Evolutionary conservation across 805 yeast species (phyloP), one percentile per base, ranked within the genome.

Genomic region (Wickerhamiella shivajii): DNA sequence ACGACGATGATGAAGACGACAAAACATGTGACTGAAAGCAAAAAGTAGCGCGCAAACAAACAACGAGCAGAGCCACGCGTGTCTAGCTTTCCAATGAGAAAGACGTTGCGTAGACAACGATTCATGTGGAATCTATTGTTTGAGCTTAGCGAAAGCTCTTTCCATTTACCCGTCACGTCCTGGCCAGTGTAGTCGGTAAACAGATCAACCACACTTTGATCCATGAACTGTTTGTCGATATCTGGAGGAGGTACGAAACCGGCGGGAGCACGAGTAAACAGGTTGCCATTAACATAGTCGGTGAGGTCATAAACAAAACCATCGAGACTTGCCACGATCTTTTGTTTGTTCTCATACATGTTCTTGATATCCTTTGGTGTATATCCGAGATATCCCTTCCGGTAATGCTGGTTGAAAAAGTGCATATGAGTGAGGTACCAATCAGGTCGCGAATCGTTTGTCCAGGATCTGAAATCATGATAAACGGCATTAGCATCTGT

Each of bases 31-130:
- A 60, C 46, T 1, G 58, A 63, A 16, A 60, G 50, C 34, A 60
- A 40, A 36, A 60, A 59, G 43, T 60, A 60, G n/a, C 62, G 49
- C 1, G 64, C 63, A 48, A 60, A 60, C 37, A 47, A 33, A 37
- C 64, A 60, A 24, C 41, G 36, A 2, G 52, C 52, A 1, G 64
- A 60, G 39, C 51, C 53, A 32, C 60, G 50, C 1, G 60, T 55
- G 31, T 60, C 64, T 7, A 60, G 44, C 31, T 53, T 53, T 5
- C 64, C 64, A 24, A 56, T 47, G 52, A 60, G 47, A 38, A 59
- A 60, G 31, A 60, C 42, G 33, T 60, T 60, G 12, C 50, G 49
- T 36, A 60, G 38, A 37, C 64, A 60, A 8, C 58, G 49, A 16
- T 47, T 38, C 44, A 52, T 50, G 8, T 52, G 47, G 14, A 37